Evolutionary conservation across 2,329 filamentous ascomycete species (phyloP), one percentile per base, ranked within the genome.

Genomic region (Pseudopyrenochaeta lycopersici): DNA sequence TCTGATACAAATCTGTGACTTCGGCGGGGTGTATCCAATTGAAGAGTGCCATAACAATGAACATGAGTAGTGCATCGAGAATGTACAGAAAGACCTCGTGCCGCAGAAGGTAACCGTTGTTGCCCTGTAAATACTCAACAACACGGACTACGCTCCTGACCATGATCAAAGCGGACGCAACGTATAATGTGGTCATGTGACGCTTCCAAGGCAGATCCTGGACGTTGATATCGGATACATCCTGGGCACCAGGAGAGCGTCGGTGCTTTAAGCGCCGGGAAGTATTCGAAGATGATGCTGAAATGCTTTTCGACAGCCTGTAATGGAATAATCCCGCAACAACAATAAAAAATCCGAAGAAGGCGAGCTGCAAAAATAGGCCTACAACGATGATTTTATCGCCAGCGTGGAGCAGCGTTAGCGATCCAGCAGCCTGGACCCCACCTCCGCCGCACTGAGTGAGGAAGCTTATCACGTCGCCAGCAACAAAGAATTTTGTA

Each of bases 91-190:
- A 81, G 1, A 71, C 64, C 67, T 83, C 81, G 20, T 76, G 68
- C 4, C 55, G 53, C 29, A 82, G 63, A 7, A 84, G 56, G 33
- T 72, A 76, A 2, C 82, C 81, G n/a, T 72, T 62, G 15, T 76
- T 27, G 4, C 23, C 23, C 4, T 27, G 4, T 27, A 27, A 27
- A 49, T 81, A 85, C 65, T 84, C 82, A 9, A 78, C 62, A 5
- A 83, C 70, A 20, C 82, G 76, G 48, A 83, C 82, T 1, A 83
- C 58, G n/a, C 70, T 78, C 46, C 83, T 75, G 10, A 83, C 44
- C 57, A 85, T 68, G 62, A 85, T 84, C 18, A 84, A 66, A 1
- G 65, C 56, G 58, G 75, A 79, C 18, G 76, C 71, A 4, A 66
- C 32, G 62, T 84, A 84, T 20, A 85, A 67, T 0, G 71, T 73